Conservation (phyloP, 352 stramenopile species). For the Pythium volutum region DNA sequence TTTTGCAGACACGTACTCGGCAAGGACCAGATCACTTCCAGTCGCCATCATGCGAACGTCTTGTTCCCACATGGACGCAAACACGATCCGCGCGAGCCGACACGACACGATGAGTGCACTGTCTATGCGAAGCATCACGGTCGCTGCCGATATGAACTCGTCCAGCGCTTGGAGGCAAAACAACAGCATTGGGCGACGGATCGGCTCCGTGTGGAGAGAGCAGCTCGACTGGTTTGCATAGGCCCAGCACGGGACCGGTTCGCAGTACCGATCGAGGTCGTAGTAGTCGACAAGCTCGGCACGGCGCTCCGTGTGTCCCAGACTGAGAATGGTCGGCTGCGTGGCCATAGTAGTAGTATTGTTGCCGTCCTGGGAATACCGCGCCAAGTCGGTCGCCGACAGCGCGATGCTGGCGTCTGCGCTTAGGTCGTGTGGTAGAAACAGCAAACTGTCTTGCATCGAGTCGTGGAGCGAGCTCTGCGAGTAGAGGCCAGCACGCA, state of each 20-base stretch:
- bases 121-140: conserved; percentile 12
- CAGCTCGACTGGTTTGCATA: conserved; percentile 36
- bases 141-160: conserved; percentile 50
- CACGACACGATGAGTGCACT: conserved; percentile 40
- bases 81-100: conserved; percentile 49
- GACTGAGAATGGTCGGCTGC: conserved; percentile 14
- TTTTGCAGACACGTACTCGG: conserved; percentile 38
- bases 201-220: conserved; percentile 32
- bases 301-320: background rate
- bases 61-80: conserved; percentile 52
- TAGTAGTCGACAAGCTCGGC: conserved; percentile 69
- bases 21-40: conserved; percentile 32
- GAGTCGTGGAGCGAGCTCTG: conserved; percentile 50
- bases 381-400: conserved; percentile 13
- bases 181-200: conserved; percentile 57
- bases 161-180: conserved; percentile 75
- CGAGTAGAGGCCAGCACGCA: conserved; percentile 16
- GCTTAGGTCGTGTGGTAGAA: conserved; percentile 34
- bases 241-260: conserved; percentile 63
- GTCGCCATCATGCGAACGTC: conserved; percentile 23
- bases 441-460: conserved; percentile 52
- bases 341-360: background rate
- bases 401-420: conserved; percentile 12
- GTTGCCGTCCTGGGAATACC: background rate
- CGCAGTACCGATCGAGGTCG: conserved; percentile 59